Evolutionary conservation across 306 rosid species (phyloP).

Genomic region (Trichosanthes cucumerina): DNA sequence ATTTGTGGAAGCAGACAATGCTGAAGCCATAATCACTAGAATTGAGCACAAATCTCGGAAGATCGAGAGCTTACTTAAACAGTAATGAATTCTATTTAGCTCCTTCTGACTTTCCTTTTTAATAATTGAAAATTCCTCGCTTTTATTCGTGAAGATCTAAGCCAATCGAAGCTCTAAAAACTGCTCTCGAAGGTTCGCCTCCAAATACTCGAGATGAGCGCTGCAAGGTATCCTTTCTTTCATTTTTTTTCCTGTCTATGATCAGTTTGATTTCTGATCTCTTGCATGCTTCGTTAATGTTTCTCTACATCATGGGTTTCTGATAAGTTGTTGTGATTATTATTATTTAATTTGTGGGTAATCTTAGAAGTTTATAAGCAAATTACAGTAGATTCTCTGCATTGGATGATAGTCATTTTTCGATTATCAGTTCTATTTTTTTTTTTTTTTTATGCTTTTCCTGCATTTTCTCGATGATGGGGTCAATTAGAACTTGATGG

Average conservation of each 20-base stretch:
- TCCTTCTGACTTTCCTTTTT: neutral
- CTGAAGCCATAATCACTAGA: slow-evolving; percentile 90
- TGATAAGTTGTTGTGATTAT: neutral
- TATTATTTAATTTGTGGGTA: neutral
- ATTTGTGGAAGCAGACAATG: slow-evolving; percentile 71
- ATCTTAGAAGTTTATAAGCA: neutral
- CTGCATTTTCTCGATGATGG: neutral
- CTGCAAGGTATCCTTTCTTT: slow-evolving; percentile 47
- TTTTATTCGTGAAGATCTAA: slow-evolving; percentile 42
- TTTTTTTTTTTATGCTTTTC: neutral
- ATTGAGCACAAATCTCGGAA: slow-evolving; percentile 88
- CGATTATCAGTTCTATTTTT: neutral
- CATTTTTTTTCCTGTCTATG: neutral
- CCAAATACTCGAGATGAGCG: slow-evolving; percentile 82
- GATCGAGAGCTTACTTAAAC: slow-evolving; percentile 93
- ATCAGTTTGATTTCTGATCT: neutral
- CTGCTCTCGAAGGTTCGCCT: slow-evolving; percentile 94
- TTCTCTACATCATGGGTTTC: neutral
- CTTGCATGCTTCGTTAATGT: neutral
- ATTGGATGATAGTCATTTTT: neutral
- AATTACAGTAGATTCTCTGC: neutral
- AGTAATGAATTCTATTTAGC: slow-evolving; percentile 24
- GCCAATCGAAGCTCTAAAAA: slow-evolving; percentile 84
- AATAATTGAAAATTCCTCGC: neutral
- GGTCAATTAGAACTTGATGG: neutral